These are phyloP conservation scores for Starmerella scarabaei DNA, from an alignment of 805 yeast genomes.

Conservation along the genomic window DNA sequence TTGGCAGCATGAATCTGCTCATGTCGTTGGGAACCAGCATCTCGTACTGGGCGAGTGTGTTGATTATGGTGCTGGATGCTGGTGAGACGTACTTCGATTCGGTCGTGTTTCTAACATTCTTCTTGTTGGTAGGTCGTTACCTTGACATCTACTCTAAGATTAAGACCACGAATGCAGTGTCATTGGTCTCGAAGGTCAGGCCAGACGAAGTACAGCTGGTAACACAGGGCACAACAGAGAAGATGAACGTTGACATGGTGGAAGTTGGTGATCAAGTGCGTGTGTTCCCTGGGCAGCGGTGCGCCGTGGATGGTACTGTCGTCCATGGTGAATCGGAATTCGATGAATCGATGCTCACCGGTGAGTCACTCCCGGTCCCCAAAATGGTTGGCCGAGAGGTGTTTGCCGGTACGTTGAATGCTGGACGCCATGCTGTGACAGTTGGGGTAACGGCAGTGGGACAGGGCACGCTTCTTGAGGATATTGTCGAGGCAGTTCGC, in stretches of 20 bases:
- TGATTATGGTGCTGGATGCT: conserved; percentile 32
- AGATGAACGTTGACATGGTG: conserved; percentile 30
- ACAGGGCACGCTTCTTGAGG: conserved; percentile 55
- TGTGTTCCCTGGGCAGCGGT: conserved; percentile 29
- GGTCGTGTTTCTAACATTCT: conserved; percentile 62
- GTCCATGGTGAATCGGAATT: conserved; percentile 57
- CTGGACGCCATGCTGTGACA: conserved; percentile 41
- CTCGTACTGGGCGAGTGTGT: conserved; percentile 57
- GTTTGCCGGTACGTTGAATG: conserved; percentile 60
- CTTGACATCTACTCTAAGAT: conserved; percentile 55
- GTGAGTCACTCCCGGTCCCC: conserved; percentile 55
- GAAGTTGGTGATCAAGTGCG: conserved; percentile 78
- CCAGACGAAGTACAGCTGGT: conserved; percentile 31
- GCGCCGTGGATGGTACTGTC: conserved; percentile 69
- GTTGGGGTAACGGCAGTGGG: conserved; percentile 46
- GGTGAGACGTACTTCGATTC: conserved; percentile 62
- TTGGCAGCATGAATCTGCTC: conserved; percentile 67
- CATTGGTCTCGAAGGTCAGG: conserved; percentile 40
- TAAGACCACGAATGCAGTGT: conserved; percentile 53
- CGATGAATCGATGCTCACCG: conserved; percentile 84
- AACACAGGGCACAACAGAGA: conserved; percentile 2
- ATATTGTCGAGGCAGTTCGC: conserved; percentile 54
- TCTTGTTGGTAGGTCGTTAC: conserved; percentile 55
- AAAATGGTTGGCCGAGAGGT: conserved; percentile 51
- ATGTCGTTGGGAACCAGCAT: conserved; percentile 63